Percentiles rank a stretch among this genome's conserved stretches.
Evolutionary conservation across 2,329 filamentous ascomycete genomes (phyloP).

Genomic region (Cadophora sp.): DNA sequence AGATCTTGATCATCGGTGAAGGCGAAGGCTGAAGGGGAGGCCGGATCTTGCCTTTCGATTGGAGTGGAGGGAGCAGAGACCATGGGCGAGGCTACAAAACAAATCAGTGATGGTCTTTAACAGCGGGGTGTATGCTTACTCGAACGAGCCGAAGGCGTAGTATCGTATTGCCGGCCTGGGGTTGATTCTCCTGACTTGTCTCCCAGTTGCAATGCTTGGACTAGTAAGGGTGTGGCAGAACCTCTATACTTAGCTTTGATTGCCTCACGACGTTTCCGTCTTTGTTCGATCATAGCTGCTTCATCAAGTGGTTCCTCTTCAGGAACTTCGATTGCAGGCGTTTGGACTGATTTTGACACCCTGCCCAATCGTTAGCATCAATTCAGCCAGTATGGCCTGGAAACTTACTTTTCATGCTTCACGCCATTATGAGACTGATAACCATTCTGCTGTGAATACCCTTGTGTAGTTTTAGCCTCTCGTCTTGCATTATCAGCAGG

Average conservation of each 20-base stretch:
- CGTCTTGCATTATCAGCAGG: slow-evolving; percentile 64
- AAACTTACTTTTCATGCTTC: slow-evolving; percentile 50
- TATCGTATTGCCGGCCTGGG: slow-evolving; percentile 39
- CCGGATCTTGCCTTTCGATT: slow-evolving; percentile 39
- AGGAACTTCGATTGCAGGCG: slow-evolving; percentile 51
- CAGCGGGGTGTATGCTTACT: slow-evolving; percentile 45
- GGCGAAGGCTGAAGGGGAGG: slow-evolving; percentile 57
- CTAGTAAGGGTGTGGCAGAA: slow-evolving; percentile 74
- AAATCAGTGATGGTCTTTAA: slow-evolving; percentile 29
- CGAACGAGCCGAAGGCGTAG: slow-evolving; percentile 41
- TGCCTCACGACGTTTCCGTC: slow-evolving; percentile 83
- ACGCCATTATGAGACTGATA: slow-evolving; percentile 45
- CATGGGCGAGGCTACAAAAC: slow-evolving; percentile 38
- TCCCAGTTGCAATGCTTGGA: slow-evolving; percentile 60
- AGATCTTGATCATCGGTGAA: slow-evolving; percentile 72
- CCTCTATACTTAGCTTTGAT: slow-evolving; percentile 81
- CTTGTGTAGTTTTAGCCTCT: slow-evolving; percentile 73
- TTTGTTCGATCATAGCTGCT: slow-evolving; percentile 82
- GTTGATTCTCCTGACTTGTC: slow-evolving; percentile 44
- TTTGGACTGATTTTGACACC: slow-evolving; percentile 40
- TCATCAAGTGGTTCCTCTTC: slow-evolving; percentile 74
- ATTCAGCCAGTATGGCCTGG: not conserved
- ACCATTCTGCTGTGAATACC: slow-evolving; percentile 59
- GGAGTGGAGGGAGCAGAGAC: slow-evolving; percentile 47
- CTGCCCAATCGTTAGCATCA: slow-evolving; percentile 34